Base-by-base conservation (phyloP, 148 eudicot genomes). In the Camellia granthamiana region DNA sequence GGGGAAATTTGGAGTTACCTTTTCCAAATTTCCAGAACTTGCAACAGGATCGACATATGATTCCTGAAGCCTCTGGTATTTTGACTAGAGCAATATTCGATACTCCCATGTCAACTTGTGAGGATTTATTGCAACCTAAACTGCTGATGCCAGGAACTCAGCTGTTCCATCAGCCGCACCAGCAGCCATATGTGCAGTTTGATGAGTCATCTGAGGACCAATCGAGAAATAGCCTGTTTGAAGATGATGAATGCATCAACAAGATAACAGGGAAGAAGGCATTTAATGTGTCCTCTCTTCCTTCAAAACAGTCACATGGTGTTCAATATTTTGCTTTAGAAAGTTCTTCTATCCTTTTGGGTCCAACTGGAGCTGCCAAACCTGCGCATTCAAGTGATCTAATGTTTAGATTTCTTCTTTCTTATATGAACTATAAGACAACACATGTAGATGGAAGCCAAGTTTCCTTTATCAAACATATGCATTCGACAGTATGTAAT, bases 401-500 rank as follows among this genome's bases (percentile, higher is more conserved):
- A 18, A 8, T 14, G 47, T 41, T 47, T 23, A 73, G 75, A 63
- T 67, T 89, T 71, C 91, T 91, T 15, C 69, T 80, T 69, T 75
- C 67, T 60, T 93, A 89, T 78, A 72, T 80, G 38, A 73, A 43
- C 6, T 88, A 79, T 83, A 85, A 72, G 78, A 82, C 43, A 11
- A 61, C 43, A 76, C 80, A 77, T 56, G 56, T 44, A 12, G 69
- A 81, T 56, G 83, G 80, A 54, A 76, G 44, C 59, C 85, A 76
- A 78, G 72, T 73, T 78, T 79, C 86, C 6, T 89, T 90, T 76
- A 38, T 88, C 84, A 71, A 82, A 69, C 74, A 69, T 63, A 62
- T 89, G 81, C 97, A 93, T 82, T 77, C 81, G 41, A 84, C 64
- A 52, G 76, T 58, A 60, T 93, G 97, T 67, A 76, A 63, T 54